Base-by-base conservation (phyloP, 331 rosid species). In the Prunus yedoensis region DNA sequence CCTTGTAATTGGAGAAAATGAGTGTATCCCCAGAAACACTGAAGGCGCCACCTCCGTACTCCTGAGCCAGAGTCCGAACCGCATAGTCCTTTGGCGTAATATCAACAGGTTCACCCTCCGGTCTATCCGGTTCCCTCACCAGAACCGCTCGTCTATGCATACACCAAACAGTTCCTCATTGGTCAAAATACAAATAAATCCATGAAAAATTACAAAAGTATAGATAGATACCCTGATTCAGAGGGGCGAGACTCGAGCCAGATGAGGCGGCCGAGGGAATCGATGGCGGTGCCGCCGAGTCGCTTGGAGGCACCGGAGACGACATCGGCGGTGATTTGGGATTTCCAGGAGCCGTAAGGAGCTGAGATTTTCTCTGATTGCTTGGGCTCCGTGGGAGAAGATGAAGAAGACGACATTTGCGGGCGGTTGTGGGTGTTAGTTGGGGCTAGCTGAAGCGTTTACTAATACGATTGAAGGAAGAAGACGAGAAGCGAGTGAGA, bases 31-130 rank as follows among this genome's bases (percentile, higher is more conserved):
- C 97, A 1, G 87, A 84, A 67, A 92, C 91, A 6, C 83, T 77
- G 71, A 95, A 95, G 28, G 90, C 97, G 63, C 97, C 97, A 50
- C 97, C 97, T 46, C 97, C 97, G 78, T 92, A 95, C 71, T 95
- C 99, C 82, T 92, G 99, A 32, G 97, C 92, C 85, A 88, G 16
- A 25, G 89, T 89, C 80, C 99, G 88, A 70, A 95, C 99, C 64
- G 87, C 91, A 60, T 83, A 92, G 57, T 89, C 97, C 74, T 88
- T 89, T 2, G 97, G 97, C 80, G 99, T 92, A 74, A 95, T 80
- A 75, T 92, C 99, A 63, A 87, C 81, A 45, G 91, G 78, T 21
- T 83, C 97, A 5, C 77, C 88, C 25, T 83, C 94, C 1, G 83
- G 74, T 6, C 80, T 85, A 73, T 88, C 88, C 8, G 92, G 70